These are phyloP conservation scores for Pythium graminicola DNA, from an alignment of 352 stramenopile genomes.

Conservation along the genomic window DNA sequence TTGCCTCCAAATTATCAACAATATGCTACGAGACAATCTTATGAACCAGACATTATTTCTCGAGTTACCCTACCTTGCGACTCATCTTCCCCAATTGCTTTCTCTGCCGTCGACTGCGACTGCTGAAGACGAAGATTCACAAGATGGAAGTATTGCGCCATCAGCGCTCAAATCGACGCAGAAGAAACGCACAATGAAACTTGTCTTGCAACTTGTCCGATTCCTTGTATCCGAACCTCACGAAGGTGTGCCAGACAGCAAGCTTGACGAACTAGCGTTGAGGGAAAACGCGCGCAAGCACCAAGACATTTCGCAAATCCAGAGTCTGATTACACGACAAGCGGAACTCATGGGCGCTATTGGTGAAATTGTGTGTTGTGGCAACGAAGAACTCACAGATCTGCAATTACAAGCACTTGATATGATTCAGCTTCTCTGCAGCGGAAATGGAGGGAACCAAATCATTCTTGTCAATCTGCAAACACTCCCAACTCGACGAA, in stretches of 20 bases:
- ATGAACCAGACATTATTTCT: conserved; percentile 74
- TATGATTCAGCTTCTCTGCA: conserved; percentile 46
- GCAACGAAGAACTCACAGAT: conserved; percentile 39
- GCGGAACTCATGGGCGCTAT: conserved; percentile 51
- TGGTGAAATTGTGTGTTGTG: conserved; percentile 56
- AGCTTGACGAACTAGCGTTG: conserved; percentile 46
- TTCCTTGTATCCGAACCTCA: conserved; percentile 55
- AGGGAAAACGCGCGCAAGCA: conserved; percentile 45
- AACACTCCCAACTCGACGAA: conserved; percentile 34
- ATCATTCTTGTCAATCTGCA: conserved; percentile 65
- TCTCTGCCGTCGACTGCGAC: conserved; percentile 17
- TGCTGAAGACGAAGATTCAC: background rate
- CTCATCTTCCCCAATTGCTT: conserved; percentile 46
- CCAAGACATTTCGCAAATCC: conserved; percentile 40
- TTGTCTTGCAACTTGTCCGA: conserved; percentile 57
- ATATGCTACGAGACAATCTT: conserved; percentile 72
- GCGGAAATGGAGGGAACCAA: conserved; percentile 55
- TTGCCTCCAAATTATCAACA: conserved; percentile 73
- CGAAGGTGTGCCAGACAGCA: conserved; percentile 36
- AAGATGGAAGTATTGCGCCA: conserved; percentile 11
- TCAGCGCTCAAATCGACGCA: conserved; percentile 25
- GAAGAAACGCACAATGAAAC: conserved; percentile 53
- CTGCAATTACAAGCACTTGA: conserved; percentile 58
- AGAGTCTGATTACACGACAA: conserved; percentile 59
- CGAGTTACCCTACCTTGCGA: conserved; percentile 48